Conservation (phyloP, 2,329 filamentous ascomycete species). For the Colletotrichum salicis region DNA sequence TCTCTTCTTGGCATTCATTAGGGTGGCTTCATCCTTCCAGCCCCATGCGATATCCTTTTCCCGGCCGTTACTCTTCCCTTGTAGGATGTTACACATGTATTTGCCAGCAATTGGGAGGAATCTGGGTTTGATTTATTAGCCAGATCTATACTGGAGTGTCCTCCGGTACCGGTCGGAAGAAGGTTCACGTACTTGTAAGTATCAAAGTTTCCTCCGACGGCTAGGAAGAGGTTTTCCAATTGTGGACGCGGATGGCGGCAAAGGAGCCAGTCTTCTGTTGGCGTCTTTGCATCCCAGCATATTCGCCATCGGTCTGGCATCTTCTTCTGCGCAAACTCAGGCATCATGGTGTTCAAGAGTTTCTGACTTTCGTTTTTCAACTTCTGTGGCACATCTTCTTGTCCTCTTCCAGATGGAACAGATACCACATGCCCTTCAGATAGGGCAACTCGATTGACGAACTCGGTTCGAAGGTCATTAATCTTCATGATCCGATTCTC, state of each 20-base stretch:
- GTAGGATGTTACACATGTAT: conserved; percentile 14
- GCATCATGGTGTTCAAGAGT: not conserved
- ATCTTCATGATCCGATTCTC: conserved; percentile 20
- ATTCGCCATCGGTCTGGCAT: conserved; percentile 6
- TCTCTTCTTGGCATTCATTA: not conserved
- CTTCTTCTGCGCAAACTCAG: not conserved
- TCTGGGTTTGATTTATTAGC: not conserved
- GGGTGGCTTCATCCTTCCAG: not conserved
- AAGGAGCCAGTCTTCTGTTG: conserved; percentile 23
- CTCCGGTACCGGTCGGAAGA: too few species aligned
- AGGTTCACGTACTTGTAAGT: conserved; percentile 18
- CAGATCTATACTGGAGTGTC: not conserved
- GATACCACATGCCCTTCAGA: conserved; percentile 5
- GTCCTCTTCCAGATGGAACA: not conserved
- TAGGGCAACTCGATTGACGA: conserved; percentile 10
- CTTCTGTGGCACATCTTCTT: not conserved
- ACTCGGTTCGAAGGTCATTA: conserved; percentile 21
- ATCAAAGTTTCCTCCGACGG: conserved; percentile 18
- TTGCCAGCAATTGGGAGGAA: conserved; percentile 17
- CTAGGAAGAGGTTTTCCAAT: conserved; percentile 3
- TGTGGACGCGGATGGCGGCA: conserved; percentile 8
- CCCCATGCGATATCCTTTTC: conserved; percentile 21
- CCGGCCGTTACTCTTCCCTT: not conserved
- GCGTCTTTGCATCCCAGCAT: conserved; percentile 23
- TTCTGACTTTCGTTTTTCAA: not conserved